phyloP scores from a whole-genome alignment of 2,329 filamentous ascomycete genomes.

The Colletotrichum zoysiae region DNA sequence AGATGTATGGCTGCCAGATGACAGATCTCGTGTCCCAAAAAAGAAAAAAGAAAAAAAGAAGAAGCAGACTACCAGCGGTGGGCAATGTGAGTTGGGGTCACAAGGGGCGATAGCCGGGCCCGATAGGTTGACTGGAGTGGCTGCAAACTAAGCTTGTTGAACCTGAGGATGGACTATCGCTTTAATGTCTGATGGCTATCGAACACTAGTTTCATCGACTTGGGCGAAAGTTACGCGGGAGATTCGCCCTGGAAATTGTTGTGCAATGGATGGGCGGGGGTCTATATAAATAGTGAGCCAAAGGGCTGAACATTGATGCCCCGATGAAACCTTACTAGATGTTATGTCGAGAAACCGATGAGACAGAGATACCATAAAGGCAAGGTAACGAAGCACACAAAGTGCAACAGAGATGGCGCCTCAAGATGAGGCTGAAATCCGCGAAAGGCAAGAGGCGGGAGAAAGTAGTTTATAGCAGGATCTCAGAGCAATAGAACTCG shows the following conservation, averaged over 20 bases:
- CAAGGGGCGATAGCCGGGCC: not conserved
- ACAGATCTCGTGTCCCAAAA: not conserved
- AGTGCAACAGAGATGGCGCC: not conserved
- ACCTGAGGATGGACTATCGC: constrained; percentile 1
- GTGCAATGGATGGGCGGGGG: not conserved
- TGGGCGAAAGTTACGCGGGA: not conserved
- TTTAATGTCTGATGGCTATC: not conserved
- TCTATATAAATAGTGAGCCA: not conserved
- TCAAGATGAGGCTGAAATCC: not conserved
- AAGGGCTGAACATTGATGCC: not conserved
- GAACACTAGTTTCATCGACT: not conserved
- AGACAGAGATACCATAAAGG: not conserved
- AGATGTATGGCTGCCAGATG: constrained; percentile 15
- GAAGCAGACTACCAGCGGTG: too few species aligned
- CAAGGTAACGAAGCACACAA: not conserved
- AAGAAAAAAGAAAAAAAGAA: too few species aligned
- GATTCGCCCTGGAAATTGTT: not conserved
- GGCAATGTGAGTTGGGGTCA: not conserved
- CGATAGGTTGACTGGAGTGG: not conserved
- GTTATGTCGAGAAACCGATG: not conserved
- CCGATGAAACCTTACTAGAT: not conserved
- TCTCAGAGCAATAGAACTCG: too few species aligned
- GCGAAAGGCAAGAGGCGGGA: not conserved
- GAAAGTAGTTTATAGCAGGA: not conserved
- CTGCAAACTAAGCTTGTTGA: not conserved